These are phyloP conservation scores for Trichosanthes cucumerina DNA, from an alignment of 306 rosid genomes.

Conservation along the genomic window DNA sequence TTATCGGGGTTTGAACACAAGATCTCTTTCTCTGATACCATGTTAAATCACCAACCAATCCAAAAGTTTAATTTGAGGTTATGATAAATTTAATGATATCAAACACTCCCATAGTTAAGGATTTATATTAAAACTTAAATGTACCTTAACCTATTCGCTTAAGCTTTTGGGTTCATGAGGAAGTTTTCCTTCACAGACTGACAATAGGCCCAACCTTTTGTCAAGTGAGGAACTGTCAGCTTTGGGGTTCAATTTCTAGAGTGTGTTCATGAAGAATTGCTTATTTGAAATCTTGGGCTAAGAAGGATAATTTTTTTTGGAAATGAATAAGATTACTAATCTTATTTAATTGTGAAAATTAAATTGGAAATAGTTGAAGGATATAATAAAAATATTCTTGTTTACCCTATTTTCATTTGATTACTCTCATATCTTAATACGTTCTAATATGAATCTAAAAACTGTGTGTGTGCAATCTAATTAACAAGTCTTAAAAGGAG, in stretches of 20 bases:
- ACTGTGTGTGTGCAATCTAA: background rate
- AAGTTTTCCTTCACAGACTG: background rate
- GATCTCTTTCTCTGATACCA: too few species aligned
- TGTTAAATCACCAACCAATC: too few species aligned
- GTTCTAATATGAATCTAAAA: background rate
- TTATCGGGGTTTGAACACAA: too few species aligned
- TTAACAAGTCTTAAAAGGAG: background rate
- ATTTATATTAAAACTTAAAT: too few species aligned
- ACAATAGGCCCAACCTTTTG: background rate
- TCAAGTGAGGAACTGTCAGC: background rate
- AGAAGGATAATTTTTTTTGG: background rate
- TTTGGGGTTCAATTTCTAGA: background rate
- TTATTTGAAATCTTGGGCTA: background rate
- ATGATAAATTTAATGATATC: too few species aligned
- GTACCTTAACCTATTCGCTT: too few species aligned
- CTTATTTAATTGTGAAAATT: background rate
- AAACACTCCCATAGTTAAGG: too few species aligned
- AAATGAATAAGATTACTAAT: background rate
- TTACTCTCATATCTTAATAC: background rate
- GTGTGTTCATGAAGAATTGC: background rate
- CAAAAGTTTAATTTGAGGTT: too few species aligned
- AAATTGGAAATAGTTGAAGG: background rate
- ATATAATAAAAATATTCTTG: background rate
- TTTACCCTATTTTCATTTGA: background rate
- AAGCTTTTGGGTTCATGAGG: too few species aligned